These are phyloP conservation scores for Tetragonia tetragonoides DNA, from an alignment of 148 eudicot species.

Conservation along the genomic window DNA sequence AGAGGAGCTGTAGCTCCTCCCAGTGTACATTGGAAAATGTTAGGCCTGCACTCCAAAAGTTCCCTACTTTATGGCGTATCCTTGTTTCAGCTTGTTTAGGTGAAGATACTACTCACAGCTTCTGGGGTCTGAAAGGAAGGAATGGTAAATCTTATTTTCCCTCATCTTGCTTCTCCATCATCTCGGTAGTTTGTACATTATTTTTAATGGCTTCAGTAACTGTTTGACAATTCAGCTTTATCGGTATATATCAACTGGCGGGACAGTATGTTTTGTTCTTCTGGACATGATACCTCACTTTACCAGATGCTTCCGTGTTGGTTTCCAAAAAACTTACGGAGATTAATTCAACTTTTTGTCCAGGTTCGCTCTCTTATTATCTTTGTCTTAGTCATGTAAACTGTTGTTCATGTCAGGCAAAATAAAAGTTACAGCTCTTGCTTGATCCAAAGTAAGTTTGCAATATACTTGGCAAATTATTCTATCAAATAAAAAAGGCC, in stretches of 20 bases:
- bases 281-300: constrained; percentile 86
- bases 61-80: constrained; percentile 81
- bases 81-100: constrained; percentile 83
- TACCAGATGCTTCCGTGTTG: constrained; percentile 94
- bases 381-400: constrained; percentile 9
- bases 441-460: constrained; percentile 9
- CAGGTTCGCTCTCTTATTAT: constrained; percentile 52
- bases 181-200: constrained; percentile 10
- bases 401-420: neutral
- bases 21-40: constrained; percentile 98
- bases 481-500: neutral
- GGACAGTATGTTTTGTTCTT: constrained; percentile 72
- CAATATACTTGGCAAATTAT: neutral
- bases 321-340: constrained; percentile 80
- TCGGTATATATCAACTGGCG: constrained; percentile 87
- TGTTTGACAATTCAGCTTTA: constrained; percentile 55
- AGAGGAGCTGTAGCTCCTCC: constrained; percentile 61
- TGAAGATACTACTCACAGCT: constrained; percentile 59
- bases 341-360: constrained; percentile 88
- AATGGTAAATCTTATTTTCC: constrained; percentile 39
- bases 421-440: neutral
- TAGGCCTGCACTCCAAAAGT: constrained; percentile 78
- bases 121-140: constrained; percentile 52
- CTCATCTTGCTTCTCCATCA: constrained; percentile 19
- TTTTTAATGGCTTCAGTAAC: constrained; percentile 21